Percentiles rank a stretch among this genome's conserved stretches.
These are phyloP conservation scores for Colletotrichum agaves DNA, from an alignment of 2,329 filamentous ascomycete species.

Conservation along the genomic window DNA sequence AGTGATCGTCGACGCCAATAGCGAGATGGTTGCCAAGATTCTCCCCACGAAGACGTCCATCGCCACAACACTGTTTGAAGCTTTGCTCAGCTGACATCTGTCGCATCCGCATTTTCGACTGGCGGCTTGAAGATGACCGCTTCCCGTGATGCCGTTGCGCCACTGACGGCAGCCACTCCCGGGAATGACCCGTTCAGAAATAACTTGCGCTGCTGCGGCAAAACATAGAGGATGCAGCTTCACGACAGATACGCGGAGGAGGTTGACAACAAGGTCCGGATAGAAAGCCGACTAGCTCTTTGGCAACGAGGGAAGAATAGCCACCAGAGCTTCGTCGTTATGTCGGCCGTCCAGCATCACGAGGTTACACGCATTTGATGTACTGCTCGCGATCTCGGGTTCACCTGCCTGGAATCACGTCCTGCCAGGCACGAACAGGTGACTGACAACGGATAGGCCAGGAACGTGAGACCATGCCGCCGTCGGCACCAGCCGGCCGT, in stretches of 20 bases:
- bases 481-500: conserved; percentile 24
- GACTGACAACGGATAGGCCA: not conserved
- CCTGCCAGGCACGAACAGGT: not conserved
- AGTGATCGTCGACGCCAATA: not conserved
- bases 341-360: not conserved
- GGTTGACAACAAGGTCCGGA: conserved; percentile 4
- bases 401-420: conserved; percentile 16
- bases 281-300: conserved; percentile 18
- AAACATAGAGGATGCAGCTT: not conserved
- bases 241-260: not conserved
- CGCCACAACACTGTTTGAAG: not conserved
- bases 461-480: conserved; percentile 5
- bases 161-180: conserved; percentile 6
- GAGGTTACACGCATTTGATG: conserved; percentile 22
- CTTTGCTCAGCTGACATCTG: not conserved
- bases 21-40: not conserved
- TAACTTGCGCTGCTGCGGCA: not conserved
- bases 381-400: conserved; percentile 25
- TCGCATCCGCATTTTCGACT: not conserved
- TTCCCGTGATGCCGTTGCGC: not conserved
- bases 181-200: not conserved
- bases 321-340: not conserved
- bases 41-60: not conserved
- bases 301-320: conserved; percentile 31
- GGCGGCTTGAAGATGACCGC: not conserved